Evolutionary conservation across 2,329 filamentous ascomycete species (phyloP), one percentile per base, ranked within the genome.

Genomic region (Capronia americana): DNA sequence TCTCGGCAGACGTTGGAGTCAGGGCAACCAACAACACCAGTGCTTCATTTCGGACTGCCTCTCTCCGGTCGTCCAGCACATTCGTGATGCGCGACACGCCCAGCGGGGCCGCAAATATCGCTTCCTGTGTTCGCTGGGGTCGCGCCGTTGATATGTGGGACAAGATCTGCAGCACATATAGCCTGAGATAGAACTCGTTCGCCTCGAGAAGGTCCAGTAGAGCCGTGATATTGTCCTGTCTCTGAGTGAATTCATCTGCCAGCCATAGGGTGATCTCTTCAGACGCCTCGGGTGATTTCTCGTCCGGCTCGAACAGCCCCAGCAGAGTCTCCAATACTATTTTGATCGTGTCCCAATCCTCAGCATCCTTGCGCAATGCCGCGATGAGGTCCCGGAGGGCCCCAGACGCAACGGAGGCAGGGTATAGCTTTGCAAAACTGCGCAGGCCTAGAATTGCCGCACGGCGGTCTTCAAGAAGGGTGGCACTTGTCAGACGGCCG

Each of bases 221-320:
- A 17, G 95, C 83, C 1, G 92, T 94, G 68, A 97, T 94, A 78
- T 99, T 98, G 80, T 98, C 94, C 86, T 97, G 93, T 69, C 92
- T 89, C 86, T 97, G 93, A 38, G 95, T 97, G 77, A 99, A 99
- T 79, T 98, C 94, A 79, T 99, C 95, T 61, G 95, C 95, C 66
- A 99, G 85, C 93, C 95, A 99, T 30, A 98, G 83, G 20, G 91
- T 91, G 73, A 99, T 96, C 79, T 99, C 95, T 71, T 98, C 94
- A 14, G 94, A 97, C 24, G 66, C 68, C 82, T 85, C 70, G 70
- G 86, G 84, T 74, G 87, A 89, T 57, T 81, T 81, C 74, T 84
- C 83, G 75, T 90, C 86, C 5, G 87, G 88, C 71, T 86, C 87
- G 79, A 98, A 98, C 48, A 99, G 88, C 89, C 96, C 94, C 77